Conservation (phyloP, 2,329 filamentous ascomycete species). For the Aureobasidium leucospermi region DNA sequence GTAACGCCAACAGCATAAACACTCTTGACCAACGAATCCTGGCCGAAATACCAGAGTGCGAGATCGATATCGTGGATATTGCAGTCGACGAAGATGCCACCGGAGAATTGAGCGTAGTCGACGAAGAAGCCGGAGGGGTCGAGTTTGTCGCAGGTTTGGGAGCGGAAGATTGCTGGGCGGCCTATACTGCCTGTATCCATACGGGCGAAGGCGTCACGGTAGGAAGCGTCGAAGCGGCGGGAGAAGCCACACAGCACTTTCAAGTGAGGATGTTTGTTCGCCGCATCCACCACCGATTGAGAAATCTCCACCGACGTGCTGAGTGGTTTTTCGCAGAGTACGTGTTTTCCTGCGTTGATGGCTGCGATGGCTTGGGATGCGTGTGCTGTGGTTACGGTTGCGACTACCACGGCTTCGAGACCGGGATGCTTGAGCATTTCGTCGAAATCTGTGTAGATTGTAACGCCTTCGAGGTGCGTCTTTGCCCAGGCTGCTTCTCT, state of each 20-base stretch:
- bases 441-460: constrained; percentile 47
- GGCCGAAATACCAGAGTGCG: constrained; percentile 56
- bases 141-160: constrained; percentile 60
- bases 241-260: constrained; percentile 63
- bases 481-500: constrained; percentile 43
- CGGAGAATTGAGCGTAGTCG: constrained; percentile 56
- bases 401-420: constrained; percentile 49
- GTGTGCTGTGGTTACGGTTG: constrained; percentile 49
- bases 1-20: constrained; percentile 51
- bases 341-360: constrained; percentile 48
- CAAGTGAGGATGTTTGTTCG: constrained; percentile 47
- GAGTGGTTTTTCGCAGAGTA: constrained; percentile 54
- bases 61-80: constrained; percentile 65
- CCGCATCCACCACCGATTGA: constrained; percentile 53
- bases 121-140: constrained; percentile 62
- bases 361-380: constrained; percentile 51
- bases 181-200: constrained; percentile 51
- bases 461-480: constrained; percentile 44
- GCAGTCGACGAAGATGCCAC: constrained; percentile 65
- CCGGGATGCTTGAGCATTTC: constrained; percentile 51
- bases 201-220: constrained; percentile 51
- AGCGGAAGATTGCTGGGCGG: constrained; percentile 52
- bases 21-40: constrained; percentile 47
- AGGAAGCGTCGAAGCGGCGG: constrained; percentile 59
- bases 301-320: constrained; percentile 53